A percentile compares a stretch with the other conserved stretches of the same genome.
These are phyloP conservation scores for Buddleja alternifolia DNA, from an alignment of 257 asterid genomes.

Conservation along the genomic window DNA sequence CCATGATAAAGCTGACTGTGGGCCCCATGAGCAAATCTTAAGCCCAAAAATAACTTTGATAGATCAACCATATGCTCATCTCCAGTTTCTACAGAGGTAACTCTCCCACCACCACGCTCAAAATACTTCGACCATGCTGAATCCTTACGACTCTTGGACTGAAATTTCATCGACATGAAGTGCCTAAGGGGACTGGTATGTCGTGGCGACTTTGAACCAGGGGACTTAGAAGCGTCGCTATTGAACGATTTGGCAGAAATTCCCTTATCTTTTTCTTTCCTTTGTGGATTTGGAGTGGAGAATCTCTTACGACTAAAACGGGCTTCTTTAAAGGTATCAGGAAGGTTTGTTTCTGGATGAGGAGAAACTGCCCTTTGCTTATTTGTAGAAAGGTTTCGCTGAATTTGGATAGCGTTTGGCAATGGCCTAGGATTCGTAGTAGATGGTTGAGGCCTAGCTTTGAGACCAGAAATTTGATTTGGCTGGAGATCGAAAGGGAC, in stretches of 20 bases:
- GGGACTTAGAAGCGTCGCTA: conserved; percentile 32
- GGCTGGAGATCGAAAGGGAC: conserved; percentile 46
- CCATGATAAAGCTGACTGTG: conserved; percentile 75
- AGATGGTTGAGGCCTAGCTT: conserved; percentile 43
- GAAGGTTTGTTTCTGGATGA: conserved; percentile 55
- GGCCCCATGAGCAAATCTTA: conserved; percentile 68
- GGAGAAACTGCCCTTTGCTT: conserved; percentile 80
- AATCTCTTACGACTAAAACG: conserved; percentile 56
- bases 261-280: conserved; percentile 51
- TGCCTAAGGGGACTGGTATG: conserved; percentile 52
- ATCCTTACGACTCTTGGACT: conserved; percentile 54
- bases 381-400: conserved; percentile 46
- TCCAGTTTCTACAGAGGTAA: conserved; percentile 57
- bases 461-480: conserved; percentile 33
- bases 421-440: conserved; percentile 35
- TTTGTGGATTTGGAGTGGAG: conserved; percentile 63
- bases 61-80: conserved; percentile 60
- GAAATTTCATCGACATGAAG: conserved; percentile 47
- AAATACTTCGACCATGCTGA: conserved; percentile 67
- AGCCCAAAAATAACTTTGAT: conserved; percentile 59
- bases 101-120: conserved; percentile 73
- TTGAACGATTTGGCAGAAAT: conserved; percentile 35
- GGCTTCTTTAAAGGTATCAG: conserved; percentile 82
- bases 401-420: conserved; percentile 45
- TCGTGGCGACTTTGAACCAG: conserved; percentile 41